These are phyloP conservation scores for Phylloporus scabripes DNA, from an alignment of 768 basidiomycete species.

Conservation along the genomic window DNA sequence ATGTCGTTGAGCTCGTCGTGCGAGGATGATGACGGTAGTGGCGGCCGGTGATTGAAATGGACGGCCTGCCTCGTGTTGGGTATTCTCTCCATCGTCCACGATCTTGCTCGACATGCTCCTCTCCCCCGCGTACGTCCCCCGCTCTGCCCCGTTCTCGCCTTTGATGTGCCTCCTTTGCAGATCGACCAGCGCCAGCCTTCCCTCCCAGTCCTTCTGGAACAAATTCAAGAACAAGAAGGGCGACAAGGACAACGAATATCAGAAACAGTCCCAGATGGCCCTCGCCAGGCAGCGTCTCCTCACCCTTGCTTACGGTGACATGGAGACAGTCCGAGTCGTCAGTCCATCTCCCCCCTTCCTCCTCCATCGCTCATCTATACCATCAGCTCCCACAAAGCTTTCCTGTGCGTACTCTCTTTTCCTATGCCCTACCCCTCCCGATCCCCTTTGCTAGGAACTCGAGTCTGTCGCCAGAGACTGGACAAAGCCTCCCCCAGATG, in stretches of 20 bases:
- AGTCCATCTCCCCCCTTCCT: conserved; percentile 11
- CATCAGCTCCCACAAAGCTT: conserved; percentile 63
- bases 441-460: conserved; percentile 52
- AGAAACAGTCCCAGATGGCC: conserved; percentile 55
- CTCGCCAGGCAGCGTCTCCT: conserved; percentile 70
- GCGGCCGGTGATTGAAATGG: not conserved
- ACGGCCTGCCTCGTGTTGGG: conserved; percentile 50
- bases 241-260: conserved; percentile 58
- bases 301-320: conserved; percentile 76
- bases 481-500: conserved; percentile 82
- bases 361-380: not conserved
- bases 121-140: conserved; percentile 65
- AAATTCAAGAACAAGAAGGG: conserved; percentile 64
- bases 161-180: conserved; percentile 44
- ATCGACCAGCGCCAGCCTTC: conserved; percentile 59
- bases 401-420: conserved; percentile 40
- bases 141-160: conserved; percentile 16
- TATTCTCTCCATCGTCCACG: conserved; percentile 23
- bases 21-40: not conserved
- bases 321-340: conserved; percentile 79
- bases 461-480: conserved; percentile 77
- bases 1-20: not conserved
- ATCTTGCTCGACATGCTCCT: conserved; percentile 54
- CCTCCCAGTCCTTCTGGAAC: conserved; percentile 46
- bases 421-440: not conserved